phyloP scores from a whole-genome alignment of 768 basidiomycete genomes.

The Tephrocybe rancida region DNA sequence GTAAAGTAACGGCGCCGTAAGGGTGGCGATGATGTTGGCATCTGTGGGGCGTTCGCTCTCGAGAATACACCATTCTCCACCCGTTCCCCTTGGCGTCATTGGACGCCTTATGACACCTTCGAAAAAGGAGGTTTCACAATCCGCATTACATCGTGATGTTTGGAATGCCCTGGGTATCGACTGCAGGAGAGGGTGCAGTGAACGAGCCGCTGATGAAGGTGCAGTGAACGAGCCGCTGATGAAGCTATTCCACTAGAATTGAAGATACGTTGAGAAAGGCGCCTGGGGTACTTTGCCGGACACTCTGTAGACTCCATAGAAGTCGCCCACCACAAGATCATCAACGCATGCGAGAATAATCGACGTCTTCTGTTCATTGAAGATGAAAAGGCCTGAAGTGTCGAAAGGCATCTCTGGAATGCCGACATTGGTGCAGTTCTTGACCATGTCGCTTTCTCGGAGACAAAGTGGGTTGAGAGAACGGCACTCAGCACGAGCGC shows the following conservation, averaged over 20 bases:
- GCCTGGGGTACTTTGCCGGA: neutral
- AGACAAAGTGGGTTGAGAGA: neutral
- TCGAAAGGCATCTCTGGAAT: neutral
- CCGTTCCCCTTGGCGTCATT: neutral
- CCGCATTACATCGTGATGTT: neutral
- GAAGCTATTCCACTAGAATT: neutral
- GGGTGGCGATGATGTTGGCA: neutral
- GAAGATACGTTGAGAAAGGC: neutral
- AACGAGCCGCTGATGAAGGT: neutral
- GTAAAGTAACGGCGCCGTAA: neutral
- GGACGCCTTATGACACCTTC: neutral
- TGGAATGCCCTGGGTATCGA: neutral
- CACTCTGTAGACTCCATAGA: neutral
- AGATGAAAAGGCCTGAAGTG: neutral
- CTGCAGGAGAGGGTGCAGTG: neutral
- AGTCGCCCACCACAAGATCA: neutral
- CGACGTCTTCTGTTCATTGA: neutral
- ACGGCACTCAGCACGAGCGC: conserved; percentile 1
- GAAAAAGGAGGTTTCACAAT: neutral
- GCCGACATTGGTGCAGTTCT: conserved; percentile 3
- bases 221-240: neutral
- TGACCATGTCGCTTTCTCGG: neutral
- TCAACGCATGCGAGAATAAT: neutral
- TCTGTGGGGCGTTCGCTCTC: neutral
- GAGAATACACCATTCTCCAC: neutral